Evolutionary conservation across 495 filamentous ascomycete species (phyloP), one percentile per base, ranked within the genome.

Genomic region (Aspergillus kassunensis): DNA sequence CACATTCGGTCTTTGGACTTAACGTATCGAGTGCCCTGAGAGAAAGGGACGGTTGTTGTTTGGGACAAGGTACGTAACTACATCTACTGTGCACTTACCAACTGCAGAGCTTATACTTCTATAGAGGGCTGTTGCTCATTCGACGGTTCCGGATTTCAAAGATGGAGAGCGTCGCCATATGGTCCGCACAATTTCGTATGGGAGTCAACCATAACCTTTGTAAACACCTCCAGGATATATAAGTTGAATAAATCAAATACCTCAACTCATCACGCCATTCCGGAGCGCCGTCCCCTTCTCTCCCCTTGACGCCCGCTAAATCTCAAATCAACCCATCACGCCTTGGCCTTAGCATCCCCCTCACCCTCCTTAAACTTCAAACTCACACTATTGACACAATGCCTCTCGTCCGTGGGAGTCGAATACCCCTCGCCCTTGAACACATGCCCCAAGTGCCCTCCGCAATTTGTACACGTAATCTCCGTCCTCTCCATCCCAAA

Each of bases 341-440:
- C 30, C 49, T 60, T 58, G 2, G 60, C 56, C 53, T 74, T 70
- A 15, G 64, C 59, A 30, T 49, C 55, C 35, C 51, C 57, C 15
- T 76, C 74, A 57, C 84, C 86, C 37, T 84, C 80, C 19, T 66
- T 73, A 66, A 98, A 98, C 48, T 80, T 91, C 73, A 98, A 75
- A 67, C 89, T 95, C 18, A 97, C 70, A 57, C 89, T 93, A 65
- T 98, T 98, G 43, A 98, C 93, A 67, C 93, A 98, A 73, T 98
- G 93, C 44, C 93, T 75, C 82, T 97, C 91, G 68, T 98, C 88
- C 40, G 91, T 97, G 37, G 93, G 91, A 15, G 89, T 97, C 9
- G 76, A 65, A 68, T 84, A 95, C 33, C 91, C 90, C 69, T 98
- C 93, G 7, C 93, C 93, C 76, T 96, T 95, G 63, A 98, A 98